These are phyloP conservation scores for Colletotrichum filicis DNA, from an alignment of 2,329 filamentous ascomycete species.

Conservation along the genomic window DNA sequence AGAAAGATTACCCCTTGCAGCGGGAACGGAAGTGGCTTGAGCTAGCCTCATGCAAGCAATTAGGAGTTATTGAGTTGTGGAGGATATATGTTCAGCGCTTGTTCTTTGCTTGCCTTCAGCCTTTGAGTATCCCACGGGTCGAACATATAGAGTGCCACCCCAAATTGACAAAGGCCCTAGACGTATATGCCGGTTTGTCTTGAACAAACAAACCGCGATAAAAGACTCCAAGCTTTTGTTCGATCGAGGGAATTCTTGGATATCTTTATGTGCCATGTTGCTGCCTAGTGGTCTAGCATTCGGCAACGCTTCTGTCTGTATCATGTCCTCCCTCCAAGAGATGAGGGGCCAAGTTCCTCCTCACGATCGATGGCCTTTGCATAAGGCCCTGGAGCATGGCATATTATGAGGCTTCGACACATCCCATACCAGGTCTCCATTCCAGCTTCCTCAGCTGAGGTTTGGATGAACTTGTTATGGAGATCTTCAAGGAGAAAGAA, in stretches of 20 bases:
- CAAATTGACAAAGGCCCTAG: constrained; percentile 1
- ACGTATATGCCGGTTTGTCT: background rate
- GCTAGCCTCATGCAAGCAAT: background rate
- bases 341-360: too few relatives aligned
- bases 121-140: background rate
- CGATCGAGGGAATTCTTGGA: background rate
- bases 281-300: background rate
- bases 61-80: background rate
- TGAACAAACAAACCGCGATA: background rate
- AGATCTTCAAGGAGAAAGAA: background rate
- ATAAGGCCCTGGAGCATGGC: background rate
- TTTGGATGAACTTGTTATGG: background rate
- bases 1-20: background rate
- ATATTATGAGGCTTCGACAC: background rate
- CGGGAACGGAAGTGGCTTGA: background rate
- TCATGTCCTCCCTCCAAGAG: background rate
- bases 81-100: background rate
- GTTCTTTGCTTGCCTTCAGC: background rate
- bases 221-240: background rate
- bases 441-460: background rate
- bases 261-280: background rate
- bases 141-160: background rate
- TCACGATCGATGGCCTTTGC: background rate
- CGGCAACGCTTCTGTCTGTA: background rate
- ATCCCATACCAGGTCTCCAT: background rate